Percentiles rank a stretch among this genome's conserved stretches.
These are phyloP conservation scores for Ceratocystis eucalypticola DNA, from an alignment of 2,329 filamentous ascomycete species.

Conservation along the genomic window DNA sequence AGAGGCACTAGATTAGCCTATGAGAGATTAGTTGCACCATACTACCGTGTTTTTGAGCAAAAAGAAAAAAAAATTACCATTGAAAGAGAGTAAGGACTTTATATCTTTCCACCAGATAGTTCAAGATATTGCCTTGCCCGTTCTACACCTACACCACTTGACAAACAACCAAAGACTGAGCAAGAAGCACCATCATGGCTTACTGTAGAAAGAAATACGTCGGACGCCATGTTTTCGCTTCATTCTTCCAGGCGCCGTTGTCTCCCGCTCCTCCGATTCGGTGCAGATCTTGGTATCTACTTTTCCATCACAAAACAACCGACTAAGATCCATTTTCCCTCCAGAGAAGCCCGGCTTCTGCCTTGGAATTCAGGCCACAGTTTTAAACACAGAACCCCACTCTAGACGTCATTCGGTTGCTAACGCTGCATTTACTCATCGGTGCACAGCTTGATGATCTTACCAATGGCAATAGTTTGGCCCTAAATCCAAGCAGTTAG, in stretches of 20 bases:
- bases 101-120: neutral
- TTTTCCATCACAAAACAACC: neutral
- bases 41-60: neutral
- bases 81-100: neutral
- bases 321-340: neutral
- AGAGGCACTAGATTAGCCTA: too few species aligned
- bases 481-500: constrained; percentile 41
- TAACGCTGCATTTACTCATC: constrained; percentile 25
- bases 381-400: neutral
- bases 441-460: constrained; percentile 78
- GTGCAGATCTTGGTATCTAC: neutral
- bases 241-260: neutral
- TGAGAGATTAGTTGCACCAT: neutral
- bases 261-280: neutral
- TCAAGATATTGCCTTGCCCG: too few species aligned
- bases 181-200: too few species aligned
- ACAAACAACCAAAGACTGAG: too few species aligned
- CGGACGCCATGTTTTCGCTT: neutral
- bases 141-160: too few species aligned
- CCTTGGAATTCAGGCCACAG: neutral
- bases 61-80: neutral
- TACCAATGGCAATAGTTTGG: constrained; percentile 98
- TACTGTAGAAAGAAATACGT: neutral
- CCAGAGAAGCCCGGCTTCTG: neutral
- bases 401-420: constrained; percentile 8